Evolutionary conservation across 345 rosid genomes (phyloP).

Genomic region (Garcia nutans): DNA sequence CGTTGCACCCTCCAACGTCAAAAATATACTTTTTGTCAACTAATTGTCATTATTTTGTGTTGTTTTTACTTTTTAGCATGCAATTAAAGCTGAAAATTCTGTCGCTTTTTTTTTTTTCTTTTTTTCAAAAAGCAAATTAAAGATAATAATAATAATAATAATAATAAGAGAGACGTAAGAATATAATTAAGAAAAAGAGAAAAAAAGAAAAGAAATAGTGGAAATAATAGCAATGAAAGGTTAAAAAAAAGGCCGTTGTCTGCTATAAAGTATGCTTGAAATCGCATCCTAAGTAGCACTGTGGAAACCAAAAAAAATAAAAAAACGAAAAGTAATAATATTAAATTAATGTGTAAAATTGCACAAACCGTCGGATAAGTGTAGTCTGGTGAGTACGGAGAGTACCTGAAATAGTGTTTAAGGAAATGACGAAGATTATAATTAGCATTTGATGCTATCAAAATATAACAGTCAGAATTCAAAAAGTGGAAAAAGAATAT

Average conservation of each 20-base stretch:
- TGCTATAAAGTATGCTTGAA: conserved; percentile 17
- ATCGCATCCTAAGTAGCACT: conserved; percentile 19
- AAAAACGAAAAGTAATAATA: background rate
- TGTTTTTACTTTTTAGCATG: no score
- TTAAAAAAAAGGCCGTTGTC: conserved; percentile 9
- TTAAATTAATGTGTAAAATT: conserved; percentile 15
- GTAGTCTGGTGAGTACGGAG: conserved; percentile 85
- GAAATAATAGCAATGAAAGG: conserved; percentile 1
- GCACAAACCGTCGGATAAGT: conserved; percentile 81
- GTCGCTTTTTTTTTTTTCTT: no score
- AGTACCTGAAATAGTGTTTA: conserved; percentile 59
- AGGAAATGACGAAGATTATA: background rate
- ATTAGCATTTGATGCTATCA: background rate
- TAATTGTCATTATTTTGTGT: no score
- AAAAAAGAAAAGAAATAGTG: background rate
- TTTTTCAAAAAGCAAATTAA: no score
- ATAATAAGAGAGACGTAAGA: no score
- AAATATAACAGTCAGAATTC: conserved; percentile 20
- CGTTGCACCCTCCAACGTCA: no score
- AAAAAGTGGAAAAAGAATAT: background rate
- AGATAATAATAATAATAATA: no score
- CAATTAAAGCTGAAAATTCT: no score
- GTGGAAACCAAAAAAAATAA: background rate
- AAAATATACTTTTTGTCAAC: no score
- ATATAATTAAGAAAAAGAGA: no score